Conservation (phyloP, 768 basidiomycete species). For the Lactifluus piperatus region DNA sequence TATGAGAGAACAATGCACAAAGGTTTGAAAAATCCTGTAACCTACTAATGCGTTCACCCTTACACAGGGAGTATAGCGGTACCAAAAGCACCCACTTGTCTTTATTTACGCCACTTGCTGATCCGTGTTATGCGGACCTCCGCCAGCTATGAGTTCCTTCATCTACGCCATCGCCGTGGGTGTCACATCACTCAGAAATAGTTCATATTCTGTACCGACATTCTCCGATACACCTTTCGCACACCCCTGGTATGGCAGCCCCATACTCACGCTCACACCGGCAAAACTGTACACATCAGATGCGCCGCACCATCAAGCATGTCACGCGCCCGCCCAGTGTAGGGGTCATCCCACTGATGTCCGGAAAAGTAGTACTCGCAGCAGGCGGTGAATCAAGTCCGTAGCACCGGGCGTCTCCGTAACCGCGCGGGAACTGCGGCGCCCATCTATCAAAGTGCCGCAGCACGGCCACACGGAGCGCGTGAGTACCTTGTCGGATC, state of each 20-base stretch:
- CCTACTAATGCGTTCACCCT: background rate
- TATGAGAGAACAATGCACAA: background rate
- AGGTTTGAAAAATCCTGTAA: background rate
- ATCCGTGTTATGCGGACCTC: background rate
- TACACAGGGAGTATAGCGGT: background rate
- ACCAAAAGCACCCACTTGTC: background rate
- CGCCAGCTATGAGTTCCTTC: conserved; percentile 1
- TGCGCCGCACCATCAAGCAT: conserved; percentile 33
- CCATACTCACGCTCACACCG: conserved; percentile 25
- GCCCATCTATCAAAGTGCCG: conserved; percentile 3
- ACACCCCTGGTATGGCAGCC: conserved; percentile 1
- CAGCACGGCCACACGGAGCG: background rate
- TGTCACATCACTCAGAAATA: conserved; percentile 2
- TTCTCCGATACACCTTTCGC: background rate
- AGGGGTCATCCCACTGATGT: conserved; percentile 17
- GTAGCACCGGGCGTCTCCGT: conserved; percentile 3
- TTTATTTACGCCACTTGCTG: background rate
- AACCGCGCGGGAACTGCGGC: conserved; percentile 11
- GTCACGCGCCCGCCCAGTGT: conserved; percentile 17
- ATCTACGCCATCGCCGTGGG: conserved; percentile 5
- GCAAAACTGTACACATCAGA: conserved; percentile 31
- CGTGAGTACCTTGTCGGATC: background rate
- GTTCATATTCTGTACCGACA: conserved; percentile 5
- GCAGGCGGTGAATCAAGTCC: conserved; percentile 14
- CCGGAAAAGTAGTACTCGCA: conserved; percentile 14